These are phyloP conservation scores for Marchantia paleacea DNA, from an alignment of 225 moss, liverwort and hornwort species.

Conservation along the genomic window DNA sequence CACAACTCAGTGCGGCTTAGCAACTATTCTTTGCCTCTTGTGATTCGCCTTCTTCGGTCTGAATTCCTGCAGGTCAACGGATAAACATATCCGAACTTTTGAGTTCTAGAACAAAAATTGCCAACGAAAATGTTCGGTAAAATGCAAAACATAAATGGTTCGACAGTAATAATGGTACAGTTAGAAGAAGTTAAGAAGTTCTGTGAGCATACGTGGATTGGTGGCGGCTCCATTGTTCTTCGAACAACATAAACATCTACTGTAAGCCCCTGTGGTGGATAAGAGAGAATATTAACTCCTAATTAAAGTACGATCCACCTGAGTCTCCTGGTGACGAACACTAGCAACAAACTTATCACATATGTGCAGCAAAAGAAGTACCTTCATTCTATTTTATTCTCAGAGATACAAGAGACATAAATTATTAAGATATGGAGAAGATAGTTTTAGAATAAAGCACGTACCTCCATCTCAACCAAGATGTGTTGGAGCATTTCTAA, in stretches of 20 bases:
- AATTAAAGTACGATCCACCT: background rate
- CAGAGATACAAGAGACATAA: background rate
- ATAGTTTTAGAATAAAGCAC: too few relatives aligned
- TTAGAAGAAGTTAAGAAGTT: background rate
- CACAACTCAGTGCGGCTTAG: background rate
- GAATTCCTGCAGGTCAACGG: conserved; percentile 16
- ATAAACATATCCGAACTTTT: background rate
- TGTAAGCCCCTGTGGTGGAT: conserved; percentile 51
- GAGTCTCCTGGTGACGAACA: background rate
- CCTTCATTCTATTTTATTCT: background rate
- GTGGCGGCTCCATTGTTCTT: conserved; percentile 55
- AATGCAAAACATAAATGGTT: too few relatives aligned
- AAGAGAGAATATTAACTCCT: background rate
- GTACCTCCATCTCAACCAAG: conserved; percentile 63
- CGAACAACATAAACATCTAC: conserved; percentile 77
- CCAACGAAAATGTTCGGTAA: too few relatives aligned
- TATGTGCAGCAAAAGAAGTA: background rate
- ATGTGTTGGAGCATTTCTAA: conserved; percentile 61
- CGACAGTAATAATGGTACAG: too few relatives aligned
- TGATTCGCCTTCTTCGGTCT: conserved; percentile 11
- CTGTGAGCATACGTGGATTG: conserved; percentile 21
- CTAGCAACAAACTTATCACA: background rate
- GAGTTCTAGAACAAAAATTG: background rate
- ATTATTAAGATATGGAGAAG: too few relatives aligned
- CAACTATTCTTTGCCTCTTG: conserved; percentile 20